A percentile compares a stretch with the other conserved stretches of the same genome.
Conservation (phyloP, 2,329 filamentous ascomycete species). For the Fusarium lyarnte region DNA sequence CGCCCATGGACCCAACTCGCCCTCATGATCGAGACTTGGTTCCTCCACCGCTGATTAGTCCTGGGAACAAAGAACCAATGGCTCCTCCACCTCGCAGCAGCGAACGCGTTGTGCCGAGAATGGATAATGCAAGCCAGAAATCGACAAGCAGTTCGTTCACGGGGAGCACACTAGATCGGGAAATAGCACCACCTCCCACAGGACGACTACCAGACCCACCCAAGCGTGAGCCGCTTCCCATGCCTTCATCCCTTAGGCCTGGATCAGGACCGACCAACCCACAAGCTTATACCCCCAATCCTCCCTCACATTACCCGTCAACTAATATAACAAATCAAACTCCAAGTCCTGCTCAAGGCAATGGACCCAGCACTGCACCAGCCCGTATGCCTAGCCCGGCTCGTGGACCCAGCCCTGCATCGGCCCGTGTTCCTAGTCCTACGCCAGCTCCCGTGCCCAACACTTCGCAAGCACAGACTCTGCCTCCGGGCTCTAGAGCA, state of each 20-base stretch:
- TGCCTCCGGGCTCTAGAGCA: slow-evolving; percentile 16
- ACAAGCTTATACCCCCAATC: background rate
- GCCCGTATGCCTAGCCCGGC: slow-evolving; percentile 1
- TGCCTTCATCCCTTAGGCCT: slow-evolving; percentile 32
- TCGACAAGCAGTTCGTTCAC: slow-evolving; percentile 41
- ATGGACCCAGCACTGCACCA: background rate
- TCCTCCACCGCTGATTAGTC: slow-evolving; percentile 67
- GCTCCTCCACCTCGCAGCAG: slow-evolving; percentile 62
- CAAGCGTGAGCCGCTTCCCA: slow-evolving; percentile 27
- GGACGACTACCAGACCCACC: slow-evolving; percentile 32
- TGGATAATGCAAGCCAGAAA: slow-evolving; percentile 52
- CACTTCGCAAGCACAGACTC: slow-evolving; percentile 2
- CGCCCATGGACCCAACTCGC: slow-evolving; percentile 70
- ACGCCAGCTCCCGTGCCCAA: background rate
- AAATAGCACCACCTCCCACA: slow-evolving; percentile 35
- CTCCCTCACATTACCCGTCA: background rate
- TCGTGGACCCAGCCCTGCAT: slow-evolving; percentile 5
- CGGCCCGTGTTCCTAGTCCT: slow-evolving; percentile 9
- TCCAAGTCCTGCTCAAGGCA: background rate
- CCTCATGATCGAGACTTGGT: slow-evolving; percentile 66
- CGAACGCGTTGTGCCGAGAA: slow-evolving; percentile 58
- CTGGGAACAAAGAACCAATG: slow-evolving; percentile 55
- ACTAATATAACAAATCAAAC: background rate
- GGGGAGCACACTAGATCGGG: slow-evolving; percentile 48
- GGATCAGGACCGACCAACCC: background rate